Base-by-base conservation (phyloP, 1,139 yeast genomes). In the Blastobotrys petasosporus region DNA sequence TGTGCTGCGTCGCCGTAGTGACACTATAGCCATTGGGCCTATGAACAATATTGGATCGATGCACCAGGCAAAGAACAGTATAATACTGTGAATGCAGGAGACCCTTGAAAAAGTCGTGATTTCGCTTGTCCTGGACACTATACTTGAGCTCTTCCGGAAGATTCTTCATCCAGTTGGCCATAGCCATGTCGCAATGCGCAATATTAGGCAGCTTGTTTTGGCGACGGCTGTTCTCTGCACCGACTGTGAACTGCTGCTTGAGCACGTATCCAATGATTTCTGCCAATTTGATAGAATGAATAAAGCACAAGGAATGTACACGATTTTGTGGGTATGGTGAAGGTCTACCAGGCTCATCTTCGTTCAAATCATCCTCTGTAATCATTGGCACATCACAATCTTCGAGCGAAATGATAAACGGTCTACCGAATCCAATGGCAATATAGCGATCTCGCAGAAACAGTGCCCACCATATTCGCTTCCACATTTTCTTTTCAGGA, bases 301-400 rank as follows among this genome's bases (percentile, higher is more conserved):
- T 78, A 52, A 81, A 82, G 53, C 74, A 79, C 38, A 75, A 66
- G 1, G 78, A 79, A 42, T 76, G 76, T 9, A 70, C 69, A 51
- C 69, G 70, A 62, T 73, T 70, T 11, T 71, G 67, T 7, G 77
- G 74, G 56, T 75, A 77, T 58, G 53, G 68, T 52, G 55, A 71
- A 40, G 59, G 75, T 10, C 55, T 58, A 28, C 70, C 79, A 0
- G 76, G 71, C 51, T 80, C 79, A 54, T 74, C 76, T 55, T 80
- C 81, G 51, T 75, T 67, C 50, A 85, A 78, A 62, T 85, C 94
- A 1, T 77, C 81, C 17, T 74, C 62, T 0, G 78, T 73, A 28
- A 85, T 64, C 88, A 83, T 82, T 9, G 84, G 82, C 15, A 83
- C 88, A 58, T 83, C 92, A 56, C 87, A 81, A 59, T 85, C 94